Conservation (phyloP, 2,329 filamentous ascomycete genomes). For the Pseudogymnoascus sp. region DNA sequence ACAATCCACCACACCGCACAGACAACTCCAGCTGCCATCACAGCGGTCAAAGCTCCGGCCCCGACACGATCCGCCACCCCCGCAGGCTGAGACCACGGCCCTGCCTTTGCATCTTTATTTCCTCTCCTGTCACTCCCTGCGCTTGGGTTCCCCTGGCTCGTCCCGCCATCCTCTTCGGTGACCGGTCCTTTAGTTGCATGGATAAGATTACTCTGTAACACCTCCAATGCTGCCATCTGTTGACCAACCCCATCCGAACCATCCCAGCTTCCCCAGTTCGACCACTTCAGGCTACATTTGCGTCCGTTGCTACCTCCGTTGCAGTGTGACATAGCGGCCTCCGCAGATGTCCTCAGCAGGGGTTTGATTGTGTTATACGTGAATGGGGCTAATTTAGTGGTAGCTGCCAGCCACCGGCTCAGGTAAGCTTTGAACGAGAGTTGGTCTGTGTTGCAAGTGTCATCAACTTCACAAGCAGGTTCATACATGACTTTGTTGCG, state of each 20-base stretch:
- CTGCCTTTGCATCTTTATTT: neutral
- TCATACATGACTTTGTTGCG: conserved; percentile 55
- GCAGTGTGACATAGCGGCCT: conserved; percentile 50
- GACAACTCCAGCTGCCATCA: conserved; percentile 43
- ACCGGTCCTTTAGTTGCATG: conserved; percentile 33
- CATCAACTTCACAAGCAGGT: conserved; percentile 54
- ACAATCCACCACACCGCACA: conserved; percentile 49
- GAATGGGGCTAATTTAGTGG: conserved; percentile 56
- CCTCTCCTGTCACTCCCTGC: conserved; percentile 18
- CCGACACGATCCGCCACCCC: conserved; percentile 56
- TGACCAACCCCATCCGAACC: conserved; percentile 56
- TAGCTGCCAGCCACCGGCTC: conserved; percentile 52
- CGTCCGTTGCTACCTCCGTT: conserved; percentile 47
- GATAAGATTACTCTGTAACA: conserved; percentile 55
- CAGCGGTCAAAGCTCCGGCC: conserved; percentile 55
- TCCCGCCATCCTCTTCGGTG: conserved; percentile 49
- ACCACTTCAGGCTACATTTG: conserved; percentile 55
- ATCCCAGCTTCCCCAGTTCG: conserved; percentile 44
- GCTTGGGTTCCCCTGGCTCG: conserved; percentile 35
- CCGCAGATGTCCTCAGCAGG: conserved; percentile 45
- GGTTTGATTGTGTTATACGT: conserved; percentile 46
- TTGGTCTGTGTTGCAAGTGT: conserved; percentile 54
- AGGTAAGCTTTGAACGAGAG: conserved; percentile 58
- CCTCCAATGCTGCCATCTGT: conserved; percentile 61
- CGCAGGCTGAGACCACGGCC: conserved; percentile 14